phyloP scores from a whole-genome alignment of 371 early-diverging fungal genomes.

The Apophysomyces trapeziformis region DNA sequence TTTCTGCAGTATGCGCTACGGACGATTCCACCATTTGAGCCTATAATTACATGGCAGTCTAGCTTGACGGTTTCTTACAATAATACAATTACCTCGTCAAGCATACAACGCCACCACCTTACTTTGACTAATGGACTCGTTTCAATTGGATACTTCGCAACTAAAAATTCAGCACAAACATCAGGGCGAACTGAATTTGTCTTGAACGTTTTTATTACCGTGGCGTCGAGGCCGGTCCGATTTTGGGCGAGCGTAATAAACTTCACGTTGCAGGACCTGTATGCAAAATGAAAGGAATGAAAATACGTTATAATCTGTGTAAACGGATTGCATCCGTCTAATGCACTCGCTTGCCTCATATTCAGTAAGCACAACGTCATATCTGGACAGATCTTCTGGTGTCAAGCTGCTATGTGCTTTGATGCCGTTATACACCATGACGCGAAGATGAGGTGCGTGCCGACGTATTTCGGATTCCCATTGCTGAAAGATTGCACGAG shows the following conservation, averaged over 20 bases:
- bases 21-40: constrained; percentile 72
- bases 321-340: no score
- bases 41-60: constrained; percentile 33
- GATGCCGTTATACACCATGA: constrained; percentile 37
- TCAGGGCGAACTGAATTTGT: neutral
- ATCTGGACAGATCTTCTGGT: constrained; percentile 36
- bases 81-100: constrained; percentile 46
- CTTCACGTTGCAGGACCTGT: constrained; percentile 54
- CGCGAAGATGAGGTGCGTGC: constrained; percentile 50
- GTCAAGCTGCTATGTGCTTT: constrained; percentile 14
- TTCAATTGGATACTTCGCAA: constrained; percentile 42
- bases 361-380: constrained; percentile 64
- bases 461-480: constrained; percentile 64
- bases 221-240: constrained; percentile 33
- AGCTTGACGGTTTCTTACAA: neutral
- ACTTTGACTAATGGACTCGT: constrained; percentile 52
- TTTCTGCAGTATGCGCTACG: constrained; percentile 47
- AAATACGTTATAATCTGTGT: no score
- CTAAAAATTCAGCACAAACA: constrained; percentile 12
- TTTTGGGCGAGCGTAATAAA: constrained; percentile 44
- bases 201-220: constrained; percentile 15
- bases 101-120: constrained; percentile 67
- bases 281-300: neutral
- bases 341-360: constrained; percentile 41
- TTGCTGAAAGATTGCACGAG: constrained; percentile 63